Evolutionary conservation across 306 rosid genomes (phyloP), one percentile per base, ranked within the genome.

Genomic region (Cucurbita moschata): DNA sequence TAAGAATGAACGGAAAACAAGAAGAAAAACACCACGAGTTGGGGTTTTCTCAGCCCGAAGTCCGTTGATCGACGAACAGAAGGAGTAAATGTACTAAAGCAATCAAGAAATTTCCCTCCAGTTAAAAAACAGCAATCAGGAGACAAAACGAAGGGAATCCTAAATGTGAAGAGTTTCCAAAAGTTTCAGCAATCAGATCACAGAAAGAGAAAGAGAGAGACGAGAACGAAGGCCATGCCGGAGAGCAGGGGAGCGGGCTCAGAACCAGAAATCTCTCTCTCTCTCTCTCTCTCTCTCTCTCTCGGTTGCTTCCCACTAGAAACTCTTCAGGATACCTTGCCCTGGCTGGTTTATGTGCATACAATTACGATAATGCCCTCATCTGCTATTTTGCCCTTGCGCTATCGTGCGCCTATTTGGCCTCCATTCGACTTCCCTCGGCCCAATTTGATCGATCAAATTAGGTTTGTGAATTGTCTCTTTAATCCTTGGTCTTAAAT

Each of bases 131-230:
- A 3, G 56, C 5, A 18, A 71, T 21, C n/a, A 65, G 26, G 58
- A 72, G 21, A 12, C 19, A 15, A 26, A 47, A 67, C 46, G 37
- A 72, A 72, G 62, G 80, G 74, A 77, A 81, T 53, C 11, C n/a
- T 18, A 15, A 61, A 64, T 53, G 66, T 74, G 54, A 21, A 54
- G 60, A 79, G 75, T 77, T 86, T 85, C 86, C 87, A 87, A 87
- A 85, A 81, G 40, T 82, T 35, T 30, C 75, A 50, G 82, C 90
- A 92, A 91, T 87, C 90, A 49, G 82, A 88, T 84, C 90, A 86
- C 86, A 72, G 19, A 71, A 47, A 57, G 75, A 82, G 75, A 54
- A 71, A 71, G 77, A 72, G 77, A 72, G 81, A 70, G 85, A 54
- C 18, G 56, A 35, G 50, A 44, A 10, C 13, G 55, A 51, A 51